Percentiles rank a stretch among this genome's conserved stretches.
phyloP scores from a whole-genome alignment of 129 eudicot species.

The carrot (Daucus carota) region DNA sequence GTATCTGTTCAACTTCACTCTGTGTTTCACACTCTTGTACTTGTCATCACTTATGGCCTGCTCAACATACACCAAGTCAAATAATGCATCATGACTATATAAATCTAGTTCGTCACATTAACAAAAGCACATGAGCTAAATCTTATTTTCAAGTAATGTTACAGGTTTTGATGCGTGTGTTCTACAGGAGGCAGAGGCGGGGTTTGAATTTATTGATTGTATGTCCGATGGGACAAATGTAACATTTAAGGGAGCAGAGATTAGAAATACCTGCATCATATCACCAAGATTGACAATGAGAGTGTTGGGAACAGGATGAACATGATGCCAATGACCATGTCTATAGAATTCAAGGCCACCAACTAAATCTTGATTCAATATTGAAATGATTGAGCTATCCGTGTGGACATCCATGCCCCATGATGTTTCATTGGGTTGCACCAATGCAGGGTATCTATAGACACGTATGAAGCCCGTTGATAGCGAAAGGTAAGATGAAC shows the following conservation, averaged over 20 bases:
- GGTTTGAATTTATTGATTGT: not conserved
- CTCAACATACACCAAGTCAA: not conserved
- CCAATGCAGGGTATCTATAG: constrained; percentile 52
- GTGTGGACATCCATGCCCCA: constrained; percentile 82
- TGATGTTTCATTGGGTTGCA: constrained; percentile 24
- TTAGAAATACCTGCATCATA: constrained; percentile 66
- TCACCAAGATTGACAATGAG: constrained; percentile 83
- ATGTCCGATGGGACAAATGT: not conserved
- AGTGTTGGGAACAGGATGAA: constrained; percentile 50
- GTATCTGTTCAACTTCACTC: constrained; percentile 47
- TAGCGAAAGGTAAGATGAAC: constrained; percentile 31
- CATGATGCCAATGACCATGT: constrained; percentile 57
- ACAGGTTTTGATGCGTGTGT: no score
- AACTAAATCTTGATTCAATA: constrained; percentile 61
- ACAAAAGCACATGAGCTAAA: no score
- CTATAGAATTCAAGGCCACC: constrained; percentile 74
- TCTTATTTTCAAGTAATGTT: no score
- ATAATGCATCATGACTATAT: not conserved
- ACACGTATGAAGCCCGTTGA: constrained; percentile 58
- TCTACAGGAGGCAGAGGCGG: not conserved
- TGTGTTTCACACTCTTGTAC: constrained; percentile 68
- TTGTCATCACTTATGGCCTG: constrained; percentile 73
- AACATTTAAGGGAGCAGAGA: not conserved
- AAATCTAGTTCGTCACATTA: no score
- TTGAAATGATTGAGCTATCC: constrained; percentile 74